A percentile compares a stretch with the other conserved stretches of the same genome.
Evolutionary conservation across 139 green algal genomes (phyloP).

Genomic region (Chlorokybus atmophyticus): DNA sequence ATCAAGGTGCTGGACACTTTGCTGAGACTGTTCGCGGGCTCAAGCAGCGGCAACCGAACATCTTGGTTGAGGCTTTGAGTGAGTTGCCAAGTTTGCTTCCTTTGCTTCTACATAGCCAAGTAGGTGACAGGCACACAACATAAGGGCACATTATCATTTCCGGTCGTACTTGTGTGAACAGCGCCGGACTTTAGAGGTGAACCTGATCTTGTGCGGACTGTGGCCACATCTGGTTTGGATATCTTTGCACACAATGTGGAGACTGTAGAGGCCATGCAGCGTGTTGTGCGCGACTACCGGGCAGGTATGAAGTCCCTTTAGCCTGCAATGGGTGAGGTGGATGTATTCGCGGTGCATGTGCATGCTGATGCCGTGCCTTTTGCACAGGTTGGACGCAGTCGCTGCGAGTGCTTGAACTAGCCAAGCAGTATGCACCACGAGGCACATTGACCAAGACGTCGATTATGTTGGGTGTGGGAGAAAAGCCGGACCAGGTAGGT

Average conservation of each 20-base stretch:
- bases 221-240: conserved; percentile 78
- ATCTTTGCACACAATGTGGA: conserved; percentile 99
- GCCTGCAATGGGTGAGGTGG: too few relatives aligned
- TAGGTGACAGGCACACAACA: too few relatives aligned
- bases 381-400: too few relatives aligned
- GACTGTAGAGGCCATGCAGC: conserved; percentile 76
- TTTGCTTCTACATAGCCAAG: too few relatives aligned
- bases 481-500: conserved; percentile 75
- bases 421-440: conserved; percentile 55
- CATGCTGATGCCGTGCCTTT: too few relatives aligned
- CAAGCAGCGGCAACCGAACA: conserved; percentile 33
- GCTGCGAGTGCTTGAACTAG: conserved; percentile 57
- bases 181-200: conserved; percentile 89
- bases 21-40: conserved; percentile 85
- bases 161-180: too few relatives aligned
- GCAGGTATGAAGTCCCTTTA: conserved; percentile 77
- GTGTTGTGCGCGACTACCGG: conserved; percentile 67
- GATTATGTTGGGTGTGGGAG: conserved; percentile 96
- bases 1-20: conserved; percentile 78
- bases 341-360: too few relatives aligned
- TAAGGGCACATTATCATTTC: too few relatives aligned
- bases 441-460: conserved; percentile 74
- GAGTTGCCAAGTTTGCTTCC: conserved; percentile 9
- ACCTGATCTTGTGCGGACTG: conserved; percentile 44
- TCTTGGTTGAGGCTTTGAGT: conserved; percentile 29